Evolutionary conservation across 2,329 filamentous ascomycete species (phyloP).

Genomic region (Ilyonectria mors-panacis): DNA sequence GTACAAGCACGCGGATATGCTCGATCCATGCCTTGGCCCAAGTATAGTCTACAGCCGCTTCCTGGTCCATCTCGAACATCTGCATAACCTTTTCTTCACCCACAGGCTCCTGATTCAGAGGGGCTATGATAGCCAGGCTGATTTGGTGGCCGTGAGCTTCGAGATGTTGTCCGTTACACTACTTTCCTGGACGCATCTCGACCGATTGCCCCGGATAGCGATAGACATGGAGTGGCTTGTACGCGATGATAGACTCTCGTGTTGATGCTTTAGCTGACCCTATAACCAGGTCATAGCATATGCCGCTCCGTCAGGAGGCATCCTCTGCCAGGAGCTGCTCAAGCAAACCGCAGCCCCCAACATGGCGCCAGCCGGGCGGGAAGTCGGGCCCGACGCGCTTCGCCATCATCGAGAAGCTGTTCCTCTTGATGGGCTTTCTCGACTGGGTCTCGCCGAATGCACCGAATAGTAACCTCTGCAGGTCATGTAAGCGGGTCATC

Average conservation of each 20-base stretch:
- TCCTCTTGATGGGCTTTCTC: conserved; percentile 64
- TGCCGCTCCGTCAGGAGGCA: conserved; percentile 62
- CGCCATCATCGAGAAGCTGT: conserved; percentile 64
- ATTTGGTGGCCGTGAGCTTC: conserved; percentile 60
- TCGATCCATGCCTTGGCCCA: too few species aligned
- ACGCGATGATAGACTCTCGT: too few species aligned
- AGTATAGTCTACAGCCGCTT: too few species aligned
- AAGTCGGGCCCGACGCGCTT: conserved; percentile 53
- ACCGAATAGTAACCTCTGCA: conserved; percentile 63
- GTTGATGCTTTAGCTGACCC: conserved; percentile 56
- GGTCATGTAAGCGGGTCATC: conserved; percentile 60
- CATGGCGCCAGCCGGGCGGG: background rate
- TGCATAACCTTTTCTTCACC: conserved; percentile 71
- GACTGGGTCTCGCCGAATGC: conserved; percentile 63
- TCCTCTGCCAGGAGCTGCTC: conserved; percentile 65
- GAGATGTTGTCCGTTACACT: conserved; percentile 63
- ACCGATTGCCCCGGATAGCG: conserved; percentile 50
- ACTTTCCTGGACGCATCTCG: conserved; percentile 63
- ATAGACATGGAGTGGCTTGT: too few species aligned
- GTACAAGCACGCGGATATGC: too few species aligned
- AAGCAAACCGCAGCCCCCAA: conserved; percentile 49
- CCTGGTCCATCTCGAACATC: conserved; percentile 60
- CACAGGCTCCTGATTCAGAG: conserved; percentile 67
- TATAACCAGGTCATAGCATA: conserved; percentile 61
- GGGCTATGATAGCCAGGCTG: conserved; percentile 49